phyloP scores from a whole-genome alignment of 2,329 filamentous ascomycete species.

The Clonostachys rosea region DNA sequence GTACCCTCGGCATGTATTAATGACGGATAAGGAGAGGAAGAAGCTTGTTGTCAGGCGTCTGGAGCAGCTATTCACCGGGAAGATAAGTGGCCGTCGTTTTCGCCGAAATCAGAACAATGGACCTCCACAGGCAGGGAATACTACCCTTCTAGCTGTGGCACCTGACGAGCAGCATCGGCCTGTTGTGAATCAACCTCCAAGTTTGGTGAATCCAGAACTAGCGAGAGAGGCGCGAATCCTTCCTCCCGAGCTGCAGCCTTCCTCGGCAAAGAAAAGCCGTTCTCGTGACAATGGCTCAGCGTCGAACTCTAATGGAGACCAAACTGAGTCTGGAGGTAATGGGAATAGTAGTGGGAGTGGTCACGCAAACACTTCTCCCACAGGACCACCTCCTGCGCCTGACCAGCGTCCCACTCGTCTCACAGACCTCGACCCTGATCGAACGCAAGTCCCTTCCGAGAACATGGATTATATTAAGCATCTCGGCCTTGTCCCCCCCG shows the following conservation, averaged over 20 bases:
- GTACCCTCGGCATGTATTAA: constrained; percentile 52
- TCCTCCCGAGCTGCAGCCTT: constrained; percentile 16
- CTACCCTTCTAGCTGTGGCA: neutral
- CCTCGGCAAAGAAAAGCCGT: constrained; percentile 29
- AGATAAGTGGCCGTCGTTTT: constrained; percentile 38
- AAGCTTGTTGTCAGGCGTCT: constrained; percentile 71
- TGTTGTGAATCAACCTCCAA: neutral
- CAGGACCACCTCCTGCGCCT: constrained; percentile 30
- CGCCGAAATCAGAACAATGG: constrained; percentile 10
- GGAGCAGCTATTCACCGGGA: constrained; percentile 80
- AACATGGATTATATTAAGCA: constrained; percentile 79
- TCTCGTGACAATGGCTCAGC: constrained; percentile 37
- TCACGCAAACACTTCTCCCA: constrained; percentile 32
- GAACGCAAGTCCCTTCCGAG: constrained; percentile 69
- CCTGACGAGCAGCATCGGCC: neutral
- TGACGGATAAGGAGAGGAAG: constrained; percentile 73
- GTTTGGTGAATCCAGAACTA: constrained; percentile 17
- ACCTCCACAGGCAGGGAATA: constrained; percentile 27
- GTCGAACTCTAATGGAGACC: constrained; percentile 43
- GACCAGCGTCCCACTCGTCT: constrained; percentile 77
- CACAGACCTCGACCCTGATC: constrained; percentile 71
- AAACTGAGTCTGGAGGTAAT: constrained; percentile 35
- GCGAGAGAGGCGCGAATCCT: constrained; percentile 46
- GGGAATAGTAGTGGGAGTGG: constrained; percentile 19
- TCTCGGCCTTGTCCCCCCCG: constrained; percentile 60